Base-by-base conservation (phyloP, 202 grass and related monocot species). In the Elaeis oleifera region DNA sequence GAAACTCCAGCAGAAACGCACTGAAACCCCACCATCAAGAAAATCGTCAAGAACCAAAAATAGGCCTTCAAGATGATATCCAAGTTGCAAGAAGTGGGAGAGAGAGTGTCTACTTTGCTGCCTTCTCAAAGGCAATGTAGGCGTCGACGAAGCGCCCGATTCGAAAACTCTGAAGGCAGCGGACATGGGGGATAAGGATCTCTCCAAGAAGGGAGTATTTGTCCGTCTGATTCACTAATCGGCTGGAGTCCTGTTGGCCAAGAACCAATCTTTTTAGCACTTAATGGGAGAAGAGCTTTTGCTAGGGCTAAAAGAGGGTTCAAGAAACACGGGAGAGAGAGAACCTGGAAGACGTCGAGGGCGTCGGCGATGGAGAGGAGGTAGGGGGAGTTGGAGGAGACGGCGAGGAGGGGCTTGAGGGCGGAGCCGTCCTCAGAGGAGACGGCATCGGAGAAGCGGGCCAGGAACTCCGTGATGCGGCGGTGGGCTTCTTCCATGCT, bases 1-100 rank as follows among this genome's bases (percentile, higher is more conserved):
- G 67, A 69, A 99, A 99, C 72, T 99, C 94, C 79, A 86, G 85
- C 58, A 99, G 72, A 67, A 99, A 99, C 23, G 94, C 85, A 23
- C 94, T 99, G 75, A 55, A 63, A 80, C 31, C 7, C 31, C 26
- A 17, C 53, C 61, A 72, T 59, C 5, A 17, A 36, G 17, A 1
- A 32, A 17, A 18, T 52, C 56, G 7, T 13, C 39, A 9, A 61
- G 16, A 20, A 32, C 50, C 26, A 5, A 9, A 50, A 21, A 39
- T 23, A 6, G 6, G 18, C 4, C 31, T 36, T 36, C 7, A 36
- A 36, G 5, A 36, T 4, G 8, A 8, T 36, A 36, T 6, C 31
- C 31, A 36, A 48, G 16, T n/a, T 61, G 69, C 49, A 65, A 32
- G 50, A 51, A 63, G 50, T 67, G 29, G 29, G 2, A 24, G 52